Evolutionary conservation across 2,329 filamentous ascomycete genomes (phyloP).

Genomic region (Pseudocercospora fuligena): DNA sequence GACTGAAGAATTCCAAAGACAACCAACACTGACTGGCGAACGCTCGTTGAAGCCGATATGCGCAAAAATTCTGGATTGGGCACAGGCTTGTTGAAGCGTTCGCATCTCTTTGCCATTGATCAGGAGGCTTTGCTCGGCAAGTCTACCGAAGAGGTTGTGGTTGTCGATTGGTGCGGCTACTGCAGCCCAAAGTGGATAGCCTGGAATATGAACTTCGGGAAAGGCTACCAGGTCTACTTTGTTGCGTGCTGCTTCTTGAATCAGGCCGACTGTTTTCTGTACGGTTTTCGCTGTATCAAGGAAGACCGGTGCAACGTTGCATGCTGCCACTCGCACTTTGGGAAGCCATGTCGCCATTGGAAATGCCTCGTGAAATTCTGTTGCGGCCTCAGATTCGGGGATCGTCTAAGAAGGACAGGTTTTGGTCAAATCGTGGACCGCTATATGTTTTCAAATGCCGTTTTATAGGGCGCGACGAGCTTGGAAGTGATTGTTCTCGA

Average conservation of each 20-base stretch:
- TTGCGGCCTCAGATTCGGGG: neutral
- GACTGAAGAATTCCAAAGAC: conserved; percentile 59
- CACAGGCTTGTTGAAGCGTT: conserved; percentile 48
- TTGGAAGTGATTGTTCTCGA: neutral
- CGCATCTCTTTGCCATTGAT: conserved; percentile 54
- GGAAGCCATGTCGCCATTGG: conserved; percentile 32
- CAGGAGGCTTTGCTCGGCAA: conserved; percentile 52
- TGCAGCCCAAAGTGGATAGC: conserved; percentile 60
- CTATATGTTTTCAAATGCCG: neutral
- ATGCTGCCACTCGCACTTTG: conserved; percentile 35
- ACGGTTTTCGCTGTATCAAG: conserved; percentile 54
- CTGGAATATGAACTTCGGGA: conserved; percentile 59
- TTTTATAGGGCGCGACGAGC: neutral
- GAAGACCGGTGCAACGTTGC: conserved; percentile 50
- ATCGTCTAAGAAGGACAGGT: too few relatives aligned
- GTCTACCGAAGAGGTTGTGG: conserved; percentile 55
- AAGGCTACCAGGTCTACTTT: conserved; percentile 58
- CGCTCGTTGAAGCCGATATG: conserved; percentile 59
- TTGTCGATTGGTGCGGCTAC: conserved; percentile 53
- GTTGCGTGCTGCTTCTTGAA: conserved; percentile 51
- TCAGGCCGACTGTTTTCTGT: conserved; percentile 52
- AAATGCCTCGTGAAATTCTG: neutral
- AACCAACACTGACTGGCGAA: conserved; percentile 49
- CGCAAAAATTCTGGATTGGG: conserved; percentile 46
- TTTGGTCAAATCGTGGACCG: too few relatives aligned